Evolutionary conservation across 2,329 filamentous ascomycete genomes (phyloP).

Genomic region (Tolypocladium capitatum): DNA sequence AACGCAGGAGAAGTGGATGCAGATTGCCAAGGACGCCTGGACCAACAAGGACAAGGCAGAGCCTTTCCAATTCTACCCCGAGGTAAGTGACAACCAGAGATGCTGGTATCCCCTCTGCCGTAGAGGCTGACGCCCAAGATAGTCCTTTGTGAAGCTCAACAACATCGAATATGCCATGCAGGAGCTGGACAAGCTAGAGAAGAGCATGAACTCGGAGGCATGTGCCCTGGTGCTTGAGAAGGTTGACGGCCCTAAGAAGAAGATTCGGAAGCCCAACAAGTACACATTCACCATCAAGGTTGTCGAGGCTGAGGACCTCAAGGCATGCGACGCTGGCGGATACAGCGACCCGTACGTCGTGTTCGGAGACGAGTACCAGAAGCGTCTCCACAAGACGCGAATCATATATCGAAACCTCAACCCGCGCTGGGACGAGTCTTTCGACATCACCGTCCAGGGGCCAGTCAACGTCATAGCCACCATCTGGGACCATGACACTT

Average conservation of each 20-base stretch:
- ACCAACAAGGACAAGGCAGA: constrained; percentile 84
- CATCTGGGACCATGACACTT: constrained; percentile 95
- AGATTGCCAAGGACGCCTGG: constrained; percentile 88
- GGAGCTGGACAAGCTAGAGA: constrained; percentile 82
- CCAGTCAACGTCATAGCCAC: constrained; percentile 91
- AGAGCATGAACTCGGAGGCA: constrained; percentile 78
- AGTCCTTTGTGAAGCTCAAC: constrained; percentile 97
- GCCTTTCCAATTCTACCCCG: constrained; percentile 90
- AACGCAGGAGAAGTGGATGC: constrained; percentile 83
- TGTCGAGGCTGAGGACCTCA: constrained; percentile 92
- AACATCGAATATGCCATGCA: constrained; percentile 92
- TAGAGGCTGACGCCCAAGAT: constrained; percentile 14
- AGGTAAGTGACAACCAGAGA: constrained; percentile 42
- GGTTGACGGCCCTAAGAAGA: constrained; percentile 56
- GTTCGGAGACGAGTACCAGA: constrained; percentile 93
- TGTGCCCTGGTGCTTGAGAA: constrained; percentile 72
- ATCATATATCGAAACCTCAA: constrained; percentile 85
- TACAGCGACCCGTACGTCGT: constrained; percentile 95
- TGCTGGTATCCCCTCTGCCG: background rate
- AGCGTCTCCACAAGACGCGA: constrained; percentile 85
- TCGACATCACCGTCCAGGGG: constrained; percentile 87
- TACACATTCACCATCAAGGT: constrained; percentile 99
- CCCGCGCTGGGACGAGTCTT: constrained; percentile 91
- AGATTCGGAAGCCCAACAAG: constrained; percentile 57
- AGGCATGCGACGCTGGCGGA: constrained; percentile 93